A percentile compares a stretch with the other conserved stretches of the same genome.
These are phyloP conservation scores for Annulohypoxylon moriforme DNA, from an alignment of 495 filamentous ascomycete genomes.

Conservation along the genomic window DNA sequence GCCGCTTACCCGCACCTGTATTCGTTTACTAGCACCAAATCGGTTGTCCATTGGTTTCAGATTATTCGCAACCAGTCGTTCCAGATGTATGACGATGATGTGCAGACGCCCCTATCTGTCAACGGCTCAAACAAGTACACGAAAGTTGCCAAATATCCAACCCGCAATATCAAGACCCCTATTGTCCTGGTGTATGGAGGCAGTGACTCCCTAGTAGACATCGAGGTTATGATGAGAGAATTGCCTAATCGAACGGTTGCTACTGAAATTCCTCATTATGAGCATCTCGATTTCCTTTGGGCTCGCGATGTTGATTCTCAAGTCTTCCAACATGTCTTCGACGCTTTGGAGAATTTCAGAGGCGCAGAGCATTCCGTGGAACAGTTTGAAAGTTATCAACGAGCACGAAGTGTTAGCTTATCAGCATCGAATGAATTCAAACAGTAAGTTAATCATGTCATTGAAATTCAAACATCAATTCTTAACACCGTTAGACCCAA, in stretches of 20 bases:
- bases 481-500: conserved; percentile 1
- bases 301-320: conserved; percentile 82
- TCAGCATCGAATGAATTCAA: conserved; percentile 43
- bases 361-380: conserved; percentile 62
- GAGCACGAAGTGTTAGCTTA: conserved; percentile 52
- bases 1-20: conserved; percentile 97
- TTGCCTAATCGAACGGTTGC: conserved; percentile 85
- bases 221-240: conserved; percentile 88
- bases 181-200: conserved; percentile 94
- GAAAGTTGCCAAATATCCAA: conserved; percentile 95
- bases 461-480: conserved; percentile 27
- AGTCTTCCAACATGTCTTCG: conserved; percentile 90
- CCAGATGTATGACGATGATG: conserved; percentile 98
- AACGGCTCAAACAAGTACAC: conserved; percentile 64
- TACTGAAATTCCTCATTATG: conserved; percentile 87
- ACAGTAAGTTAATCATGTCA: conserved; percentile 38
- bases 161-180: conserved; percentile 94
- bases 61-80: conserved; percentile 95
- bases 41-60: conserved; percentile 98
- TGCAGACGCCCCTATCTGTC: conserved; percentile 64
- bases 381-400: conserved; percentile 61
- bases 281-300: conserved; percentile 99
- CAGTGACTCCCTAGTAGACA: conserved; percentile 94
- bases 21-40: conserved; percentile 95
- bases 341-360: conserved; percentile 79